Conservation (phyloP, 306 rosid species). For the Vigna nakashimae region DNA sequence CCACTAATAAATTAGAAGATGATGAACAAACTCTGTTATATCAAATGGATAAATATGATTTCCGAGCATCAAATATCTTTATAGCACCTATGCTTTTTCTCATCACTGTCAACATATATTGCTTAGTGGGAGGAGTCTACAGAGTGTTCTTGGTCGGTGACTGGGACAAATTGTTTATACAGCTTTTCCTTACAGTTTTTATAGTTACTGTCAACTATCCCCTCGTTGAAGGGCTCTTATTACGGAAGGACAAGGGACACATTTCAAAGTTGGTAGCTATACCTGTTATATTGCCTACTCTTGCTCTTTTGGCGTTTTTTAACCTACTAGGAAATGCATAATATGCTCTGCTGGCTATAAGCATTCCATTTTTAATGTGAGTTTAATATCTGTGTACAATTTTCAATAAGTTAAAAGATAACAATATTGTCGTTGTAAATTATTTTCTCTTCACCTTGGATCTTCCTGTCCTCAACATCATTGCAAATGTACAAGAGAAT, state of each 20-base stretch:
- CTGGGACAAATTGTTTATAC: constrained; percentile 49
- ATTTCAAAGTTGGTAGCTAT: constrained; percentile 40
- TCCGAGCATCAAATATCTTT: constrained; percentile 58
- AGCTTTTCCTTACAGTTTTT: constrained; percentile 45
- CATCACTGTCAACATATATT: constrained; percentile 52
- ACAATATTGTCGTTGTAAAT: not conserved
- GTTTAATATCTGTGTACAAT: not conserved
- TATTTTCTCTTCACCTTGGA: no score
- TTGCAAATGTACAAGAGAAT: no score
- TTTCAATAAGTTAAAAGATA: not conserved
- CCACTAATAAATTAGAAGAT: constrained; percentile 64
- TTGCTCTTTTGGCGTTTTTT: constrained; percentile 12
- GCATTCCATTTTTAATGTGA: not conserved
- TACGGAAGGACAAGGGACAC: constrained; percentile 55
- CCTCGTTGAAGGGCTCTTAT: constrained; percentile 52
- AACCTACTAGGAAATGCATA: constrained; percentile 12
- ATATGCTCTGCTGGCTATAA: not conserved
- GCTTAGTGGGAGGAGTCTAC: constrained; percentile 54
- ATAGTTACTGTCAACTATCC: constrained; percentile 47
- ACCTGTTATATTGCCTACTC: constrained; percentile 32
- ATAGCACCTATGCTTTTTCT: constrained; percentile 64
- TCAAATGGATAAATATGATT: constrained; percentile 62
- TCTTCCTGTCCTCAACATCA: no score
- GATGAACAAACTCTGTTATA: constrained; percentile 53
- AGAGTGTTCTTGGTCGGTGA: constrained; percentile 47